A percentile compares a stretch with the other conserved stretches of the same genome.
These are phyloP conservation scores for Hortaea sp. DNA, from an alignment of 2,329 filamentous ascomycete genomes.

Conservation along the genomic window DNA sequence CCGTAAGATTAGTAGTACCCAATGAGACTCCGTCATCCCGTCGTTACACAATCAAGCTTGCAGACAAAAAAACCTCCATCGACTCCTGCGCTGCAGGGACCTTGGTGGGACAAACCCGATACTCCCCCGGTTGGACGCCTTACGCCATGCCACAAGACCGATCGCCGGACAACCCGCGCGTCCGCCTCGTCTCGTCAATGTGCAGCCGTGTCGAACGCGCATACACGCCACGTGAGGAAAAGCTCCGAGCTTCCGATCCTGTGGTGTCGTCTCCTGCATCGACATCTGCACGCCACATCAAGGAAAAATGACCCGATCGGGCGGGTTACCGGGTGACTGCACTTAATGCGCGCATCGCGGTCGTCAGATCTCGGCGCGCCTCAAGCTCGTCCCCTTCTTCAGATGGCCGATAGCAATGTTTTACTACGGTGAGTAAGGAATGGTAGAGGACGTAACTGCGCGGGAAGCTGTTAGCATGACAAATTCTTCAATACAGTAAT, in stretches of 20 bases:
- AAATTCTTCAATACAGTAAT: not conserved
- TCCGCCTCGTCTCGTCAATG: not conserved
- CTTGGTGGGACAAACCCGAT: not conserved
- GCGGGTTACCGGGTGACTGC: not conserved
- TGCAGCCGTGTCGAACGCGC: not conserved
- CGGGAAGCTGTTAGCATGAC: not conserved
- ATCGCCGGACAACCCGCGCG: not conserved
- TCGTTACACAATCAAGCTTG: not conserved
- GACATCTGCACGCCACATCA: not conserved
- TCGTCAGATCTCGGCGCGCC: constrained; percentile 32
- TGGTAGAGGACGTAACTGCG: constrained; percentile 37
- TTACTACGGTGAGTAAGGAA: constrained; percentile 31
- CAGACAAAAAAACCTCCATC: not conserved
- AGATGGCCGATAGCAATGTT: constrained; percentile 35
- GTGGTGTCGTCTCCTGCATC: constrained; percentile 1
- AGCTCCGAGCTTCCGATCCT: not conserved
- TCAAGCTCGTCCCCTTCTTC: constrained; percentile 32
- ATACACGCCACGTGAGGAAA: too few relatives aligned
- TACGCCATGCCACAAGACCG: not conserved
- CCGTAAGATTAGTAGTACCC: not conserved
- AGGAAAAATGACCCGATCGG: not conserved
- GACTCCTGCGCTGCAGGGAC: too few relatives aligned
- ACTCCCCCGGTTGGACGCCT: not conserved
- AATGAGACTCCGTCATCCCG: not conserved
- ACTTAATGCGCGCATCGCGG: constrained; percentile 21